Conservation (phyloP, 495 filamentous ascomycete species). For the Hypoxylon intermedium region DNA sequence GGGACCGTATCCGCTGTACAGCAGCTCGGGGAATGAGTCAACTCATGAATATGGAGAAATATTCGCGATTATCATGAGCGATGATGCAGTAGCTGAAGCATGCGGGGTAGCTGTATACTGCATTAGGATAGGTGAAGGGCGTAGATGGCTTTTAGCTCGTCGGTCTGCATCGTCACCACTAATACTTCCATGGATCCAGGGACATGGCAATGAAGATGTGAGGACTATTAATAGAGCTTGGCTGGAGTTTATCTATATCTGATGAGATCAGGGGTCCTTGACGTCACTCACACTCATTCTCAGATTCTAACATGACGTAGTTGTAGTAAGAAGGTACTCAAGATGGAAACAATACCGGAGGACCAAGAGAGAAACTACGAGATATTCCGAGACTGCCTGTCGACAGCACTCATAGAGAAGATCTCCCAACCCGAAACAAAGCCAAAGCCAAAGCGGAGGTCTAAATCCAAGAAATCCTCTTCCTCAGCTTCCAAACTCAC, state of each 20-base stretch:
- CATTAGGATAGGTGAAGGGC: slow-evolving; percentile 14
- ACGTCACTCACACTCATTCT: slow-evolving; percentile 1
- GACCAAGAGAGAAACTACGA: slow-evolving; percentile 63
- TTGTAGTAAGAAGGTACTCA: too few relatives aligned
- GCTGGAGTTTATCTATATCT: background rate
- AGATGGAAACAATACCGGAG: slow-evolving; percentile 24
- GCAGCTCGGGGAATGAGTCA: slow-evolving; percentile 17
- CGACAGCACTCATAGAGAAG: slow-evolving; percentile 55
- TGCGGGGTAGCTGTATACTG: slow-evolving; percentile 36
- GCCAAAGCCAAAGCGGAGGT: slow-evolving; percentile 52
- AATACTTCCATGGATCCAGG: too few relatives aligned
- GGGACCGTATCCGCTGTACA: background rate
- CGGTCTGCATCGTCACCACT: background rate
- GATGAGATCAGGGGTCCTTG: background rate
- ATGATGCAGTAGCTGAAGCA: slow-evolving; percentile 6
- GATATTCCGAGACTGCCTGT: slow-evolving; percentile 71
- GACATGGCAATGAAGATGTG: too few relatives aligned
- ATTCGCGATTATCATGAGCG: slow-evolving; percentile 14
- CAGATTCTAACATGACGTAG: background rate
- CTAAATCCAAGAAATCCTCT: slow-evolving; percentile 50
- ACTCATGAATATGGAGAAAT: background rate
- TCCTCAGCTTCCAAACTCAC: slow-evolving; percentile 12
- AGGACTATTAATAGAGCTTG: background rate
- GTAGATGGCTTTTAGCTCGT: slow-evolving; percentile 2
- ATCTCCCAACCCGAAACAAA: slow-evolving; percentile 52